Conservation (phyloP, 176 grass and related monocot species). For the barley (Hordeum vulgare) region MorexV3_pseudomolecules_assembly NC_058520.1:44278066-44278565, state of each 20-base stretch:
- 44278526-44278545: not conserved
- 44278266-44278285: constrained; percentile 10
- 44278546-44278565: not conserved
- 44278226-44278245: not conserved
- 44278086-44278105: constrained; percentile 6
- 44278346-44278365: constrained; percentile 42
- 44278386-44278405: constrained; percentile 68
- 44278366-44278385: constrained; percentile 48
- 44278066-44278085: constrained; percentile 15
- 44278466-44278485: not conserved
- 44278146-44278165: constrained; percentile 9
- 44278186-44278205: not conserved
- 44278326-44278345: constrained; percentile 36
- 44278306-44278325: constrained; percentile 34
- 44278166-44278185: constrained; percentile 4
- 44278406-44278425: constrained; percentile 56
- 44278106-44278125: constrained; percentile 19
- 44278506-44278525: not conserved
- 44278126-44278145: not conserved
- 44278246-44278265: not conserved
- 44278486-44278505: not conserved
- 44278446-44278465: not conserved
- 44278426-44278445: not conserved
- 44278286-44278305: constrained; percentile 7
- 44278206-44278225: not conserved